Evolutionary conservation across 805 yeast genomes (phyloP), one percentile per base, ranked within the genome.

Genomic region (Suhomyces pyralidae): DNA sequence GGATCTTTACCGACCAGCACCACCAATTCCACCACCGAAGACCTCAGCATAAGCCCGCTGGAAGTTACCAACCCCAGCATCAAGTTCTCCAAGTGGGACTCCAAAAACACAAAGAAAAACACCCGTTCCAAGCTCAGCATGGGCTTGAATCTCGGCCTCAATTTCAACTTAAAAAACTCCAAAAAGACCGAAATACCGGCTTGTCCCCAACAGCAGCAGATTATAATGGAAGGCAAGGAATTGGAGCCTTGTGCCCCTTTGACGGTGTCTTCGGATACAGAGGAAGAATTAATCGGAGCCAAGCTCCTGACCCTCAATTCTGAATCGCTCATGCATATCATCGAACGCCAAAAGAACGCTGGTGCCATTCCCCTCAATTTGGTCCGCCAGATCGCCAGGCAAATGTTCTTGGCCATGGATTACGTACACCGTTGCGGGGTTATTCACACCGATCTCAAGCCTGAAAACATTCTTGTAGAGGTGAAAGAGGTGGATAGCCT

Each of bases 401-500:
- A 84, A 63, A 61, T 83, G 40, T 68, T 83, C 36, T 55, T 78
- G 40, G 83, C 85, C 1, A 62, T 84, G 53, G 85, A 83, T 63
- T 82, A 79, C 60, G 68, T 84, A 57, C 89, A 84, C 64, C 76
- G 70, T 59, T 84, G 89, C 65, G 88, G 88, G 2, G 72, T 85
- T 9, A 84, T 85, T 40, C 79, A 75, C 61, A 75, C 79, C 6
- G 79, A 75, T 53, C 62, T 75, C 47, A 75, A 75, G 52, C 79
- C 79, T 0, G 79, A 75, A 51, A 74, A 74, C 56, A 65, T 70
- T 28, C 49, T 81, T 43, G 74, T 81, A 42, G 83, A 80, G 56
- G 79, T 83, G 30, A 73, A 76, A 51, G 81, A 82, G 57, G 82
- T 81, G 46, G 82, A 81, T 55, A 75, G 71, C 54, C 73, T 83